Evolutionary conservation across 108 stramenopile species (phyloP), one percentile per base, ranked within the genome.

Genomic region (Cyclotella baltica): DNA sequence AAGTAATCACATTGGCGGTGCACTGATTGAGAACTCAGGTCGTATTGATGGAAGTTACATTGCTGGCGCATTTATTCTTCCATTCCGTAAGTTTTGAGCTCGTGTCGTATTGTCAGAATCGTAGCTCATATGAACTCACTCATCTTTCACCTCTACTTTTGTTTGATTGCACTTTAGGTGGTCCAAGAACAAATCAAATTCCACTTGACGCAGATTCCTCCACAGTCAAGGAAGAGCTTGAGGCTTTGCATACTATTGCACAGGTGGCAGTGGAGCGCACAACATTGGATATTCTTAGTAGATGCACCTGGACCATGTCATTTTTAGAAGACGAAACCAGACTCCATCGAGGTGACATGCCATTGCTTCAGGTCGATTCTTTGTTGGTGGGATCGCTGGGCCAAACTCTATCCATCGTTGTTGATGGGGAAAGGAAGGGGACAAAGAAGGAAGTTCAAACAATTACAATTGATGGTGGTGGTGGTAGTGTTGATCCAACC

Each of bases 271-370:
- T 84, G 2, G 66, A 79, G 25, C 85, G 66, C 59, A 83, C 58
- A 29, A 58, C 47, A 47, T 86, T 64, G 34, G 72, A 83, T 36
- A 73, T 67, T 46, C 75, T 83, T 43, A 79, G 82, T 15, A 93
- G 93, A 22, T 90, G 83, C 76, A 93, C 80, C 48, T 92, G 90
- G 94, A 88, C 85, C 11, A 81, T 87, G 46, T 65, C 82, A 0
- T 92, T 92, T 71, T 62, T 88, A 18, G 83, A 77, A 52, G 87
- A 88, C 37, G 76, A 62, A 33, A 37, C 56, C 2, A 48, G 79
- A 31, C 47, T 67, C 38, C 69, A 78, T 55, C 78, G 80, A 35
- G 89, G 89, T 25, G 85, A 90, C 61, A 76, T 90, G 59, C 70
- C 74, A 11, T 11, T 46, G 16, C 55, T 90, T 63, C 57, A 36